A percentile compares a stretch with the other conserved stretches of the same genome.
Conservation (phyloP, 83 land plant genomes). For the Thuja plicata region DNA sequence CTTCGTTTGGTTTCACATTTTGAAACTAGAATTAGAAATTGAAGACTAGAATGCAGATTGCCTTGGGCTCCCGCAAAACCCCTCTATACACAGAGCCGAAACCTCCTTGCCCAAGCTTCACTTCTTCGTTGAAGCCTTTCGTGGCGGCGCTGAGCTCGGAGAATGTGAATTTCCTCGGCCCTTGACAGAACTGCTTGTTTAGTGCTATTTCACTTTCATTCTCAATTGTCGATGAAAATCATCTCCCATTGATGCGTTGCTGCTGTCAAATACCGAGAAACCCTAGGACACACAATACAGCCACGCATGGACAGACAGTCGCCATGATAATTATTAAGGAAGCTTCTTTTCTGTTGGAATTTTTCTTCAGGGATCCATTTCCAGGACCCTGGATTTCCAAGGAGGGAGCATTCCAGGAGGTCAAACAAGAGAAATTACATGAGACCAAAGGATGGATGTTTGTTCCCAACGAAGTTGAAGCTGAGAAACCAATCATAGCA, state of each 20-base stretch:
- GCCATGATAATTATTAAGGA: no score
- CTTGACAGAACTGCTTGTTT: not conserved
- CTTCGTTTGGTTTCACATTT: no score
- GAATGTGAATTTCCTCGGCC: not conserved
- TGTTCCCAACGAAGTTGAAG: not conserved
- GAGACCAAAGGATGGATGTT: not conserved
- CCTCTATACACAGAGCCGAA: slow-evolving; percentile 4
- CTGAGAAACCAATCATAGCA: not conserved
- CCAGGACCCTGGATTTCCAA: not conserved
- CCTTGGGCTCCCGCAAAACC: not conserved
- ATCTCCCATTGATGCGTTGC: not conserved
- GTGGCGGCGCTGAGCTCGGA: slow-evolving; percentile 4
- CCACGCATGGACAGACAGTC: not conserved
- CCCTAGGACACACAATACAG: not conserved
- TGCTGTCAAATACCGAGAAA: not conserved
- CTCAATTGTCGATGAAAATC: not conserved
- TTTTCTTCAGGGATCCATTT: not conserved
- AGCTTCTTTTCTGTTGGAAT: not conserved
- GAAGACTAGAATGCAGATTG: no score
- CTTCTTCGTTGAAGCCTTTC: not conserved
- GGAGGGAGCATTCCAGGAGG: not conserved
- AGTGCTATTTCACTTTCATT: not conserved
- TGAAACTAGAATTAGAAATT: no score
- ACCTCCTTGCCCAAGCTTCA: not conserved
- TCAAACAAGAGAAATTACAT: not conserved